A percentile compares a stretch with the other conserved stretches of the same genome.
Conservation (phyloP, 2,329 filamentous ascomycete species). For the Cercospora sp. region DNA sequence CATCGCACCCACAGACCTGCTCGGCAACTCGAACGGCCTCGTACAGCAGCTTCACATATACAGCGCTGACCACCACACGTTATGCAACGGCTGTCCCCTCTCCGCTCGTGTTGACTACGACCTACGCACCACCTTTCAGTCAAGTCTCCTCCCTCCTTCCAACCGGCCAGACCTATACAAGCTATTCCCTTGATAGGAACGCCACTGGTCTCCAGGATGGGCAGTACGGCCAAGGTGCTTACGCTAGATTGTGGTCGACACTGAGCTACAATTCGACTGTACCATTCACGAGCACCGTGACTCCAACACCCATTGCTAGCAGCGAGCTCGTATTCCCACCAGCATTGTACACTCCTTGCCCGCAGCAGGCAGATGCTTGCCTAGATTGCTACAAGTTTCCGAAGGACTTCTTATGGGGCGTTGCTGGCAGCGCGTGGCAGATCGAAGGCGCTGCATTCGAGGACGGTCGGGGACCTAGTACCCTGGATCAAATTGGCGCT, state of each 20-base stretch:
- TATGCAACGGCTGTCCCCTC: conserved; percentile 27
- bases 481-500: conserved; percentile 34
- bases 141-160: conserved; percentile 26
- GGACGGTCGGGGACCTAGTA: conserved; percentile 36
- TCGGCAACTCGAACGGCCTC: conserved; percentile 21
- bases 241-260: conserved; percentile 25
- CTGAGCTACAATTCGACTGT: conserved; percentile 29
- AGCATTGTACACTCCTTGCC: conserved; percentile 37
- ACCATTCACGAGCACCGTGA: conserved; percentile 35
- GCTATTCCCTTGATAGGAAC: conserved; percentile 25
- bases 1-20: conserved; percentile 20
- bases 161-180: conserved; percentile 21
- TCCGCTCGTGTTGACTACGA: conserved; percentile 23
- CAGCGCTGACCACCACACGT: conserved; percentile 24
- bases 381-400: conserved; percentile 37
- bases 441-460: conserved; percentile 37
- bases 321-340: conserved; percentile 40
- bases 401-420: conserved; percentile 37
- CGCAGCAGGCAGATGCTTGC: conserved; percentile 34
- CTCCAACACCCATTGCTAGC: conserved; percentile 40
- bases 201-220: conserved; percentile 26
- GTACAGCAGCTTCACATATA: conserved; percentile 27
- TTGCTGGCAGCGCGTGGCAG: conserved; percentile 39
- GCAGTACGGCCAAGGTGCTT: conserved; percentile 28
- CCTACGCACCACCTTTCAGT: conserved; percentile 25